Conservation (phyloP, 2,329 filamentous ascomycete genomes). For the Chrysoporthe puriensis region DNA sequence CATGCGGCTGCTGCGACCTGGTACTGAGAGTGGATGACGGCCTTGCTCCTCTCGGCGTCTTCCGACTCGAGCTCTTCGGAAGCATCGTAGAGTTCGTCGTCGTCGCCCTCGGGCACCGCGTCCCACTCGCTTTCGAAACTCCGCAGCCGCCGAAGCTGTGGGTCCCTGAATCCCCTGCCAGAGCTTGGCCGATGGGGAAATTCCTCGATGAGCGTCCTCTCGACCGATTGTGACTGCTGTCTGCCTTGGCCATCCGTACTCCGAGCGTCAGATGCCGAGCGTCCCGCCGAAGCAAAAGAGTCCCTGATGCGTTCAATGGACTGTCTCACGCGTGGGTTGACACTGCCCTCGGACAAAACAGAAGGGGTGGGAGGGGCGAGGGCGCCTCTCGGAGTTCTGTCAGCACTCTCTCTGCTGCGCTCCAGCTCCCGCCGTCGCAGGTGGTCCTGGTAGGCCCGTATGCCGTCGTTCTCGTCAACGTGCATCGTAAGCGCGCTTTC, state of each 20-base stretch:
- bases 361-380: slow-evolving; percentile 3
- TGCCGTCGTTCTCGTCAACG: slow-evolving; percentile 27
- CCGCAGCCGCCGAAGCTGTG: slow-evolving; percentile 15
- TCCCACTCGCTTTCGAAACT: slow-evolving; percentile 16
- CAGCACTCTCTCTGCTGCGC: slow-evolving; percentile 13
- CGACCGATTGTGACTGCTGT: slow-evolving; percentile 23
- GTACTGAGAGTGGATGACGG: slow-evolving; percentile 25
- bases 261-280: slow-evolving; percentile 4
- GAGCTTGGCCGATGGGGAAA: slow-evolving; percentile 15
- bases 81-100: slow-evolving; percentile 22
- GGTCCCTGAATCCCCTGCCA: slow-evolving; percentile 12
- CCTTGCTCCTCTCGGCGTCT: slow-evolving; percentile 29
- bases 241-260: slow-evolving; percentile 9
- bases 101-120: slow-evolving; percentile 37
- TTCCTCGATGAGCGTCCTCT: slow-evolving; percentile 26
- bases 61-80: slow-evolving; percentile 25
- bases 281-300: slow-evolving; percentile 8
- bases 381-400: background rate
- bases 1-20: slow-evolving; percentile 56
- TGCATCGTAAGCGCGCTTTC: slow-evolving; percentile 32
- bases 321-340: slow-evolving; percentile 26
- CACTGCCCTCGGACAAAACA: slow-evolving; percentile 13
- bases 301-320: slow-evolving; percentile 25
- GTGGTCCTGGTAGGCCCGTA: slow-evolving; percentile 27
- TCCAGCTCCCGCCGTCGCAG: slow-evolving; percentile 22